Conservation (phyloP, 208 protist genomes). For the Leishmania amazonensis region DNA sequence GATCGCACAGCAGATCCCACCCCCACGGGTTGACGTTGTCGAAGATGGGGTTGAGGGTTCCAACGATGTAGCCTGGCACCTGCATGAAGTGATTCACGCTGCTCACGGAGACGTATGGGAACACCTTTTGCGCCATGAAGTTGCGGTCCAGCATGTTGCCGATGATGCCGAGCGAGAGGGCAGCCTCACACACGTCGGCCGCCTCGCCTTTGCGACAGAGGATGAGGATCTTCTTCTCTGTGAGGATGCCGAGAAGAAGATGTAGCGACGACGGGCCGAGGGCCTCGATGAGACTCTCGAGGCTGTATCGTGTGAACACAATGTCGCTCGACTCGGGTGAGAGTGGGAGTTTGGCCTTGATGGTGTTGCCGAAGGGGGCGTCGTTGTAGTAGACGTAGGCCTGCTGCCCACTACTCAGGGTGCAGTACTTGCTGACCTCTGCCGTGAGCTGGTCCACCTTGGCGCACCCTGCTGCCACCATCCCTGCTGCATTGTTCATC, state of each 20-base stretch:
- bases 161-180: constrained; percentile 65
- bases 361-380: constrained; percentile 49
- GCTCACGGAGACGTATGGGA: constrained; percentile 81
- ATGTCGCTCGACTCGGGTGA: constrained; percentile 57
- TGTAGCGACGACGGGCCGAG: constrained; percentile 62
- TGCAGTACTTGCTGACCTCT: constrained; percentile 42
- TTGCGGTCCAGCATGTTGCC: constrained; percentile 64
- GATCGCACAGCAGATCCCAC: constrained; percentile 79
- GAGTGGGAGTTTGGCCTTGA: constrained; percentile 52
- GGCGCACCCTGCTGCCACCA: constrained; percentile 27
- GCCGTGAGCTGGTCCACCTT: constrained; percentile 37
- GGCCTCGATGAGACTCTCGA: constrained; percentile 65
- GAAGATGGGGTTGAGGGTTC: constrained; percentile 86
- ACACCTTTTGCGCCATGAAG: constrained; percentile 73
- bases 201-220: constrained; percentile 57
- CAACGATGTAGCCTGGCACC: constrained; percentile 78
- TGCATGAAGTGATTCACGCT: constrained; percentile 53
- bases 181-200: constrained; percentile 75
- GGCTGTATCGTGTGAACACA: constrained; percentile 50
- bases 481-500: constrained; percentile 39
- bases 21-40: constrained; percentile 52
- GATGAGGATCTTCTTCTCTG: constrained; percentile 80
- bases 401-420: constrained; percentile 34
- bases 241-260: constrained; percentile 58
- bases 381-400: constrained; percentile 46